Evolutionary conservation across 129 eudicot genomes (phyloP), one percentile per base, ranked within the genome.

Genomic region (Flaveria linearis): DNA sequence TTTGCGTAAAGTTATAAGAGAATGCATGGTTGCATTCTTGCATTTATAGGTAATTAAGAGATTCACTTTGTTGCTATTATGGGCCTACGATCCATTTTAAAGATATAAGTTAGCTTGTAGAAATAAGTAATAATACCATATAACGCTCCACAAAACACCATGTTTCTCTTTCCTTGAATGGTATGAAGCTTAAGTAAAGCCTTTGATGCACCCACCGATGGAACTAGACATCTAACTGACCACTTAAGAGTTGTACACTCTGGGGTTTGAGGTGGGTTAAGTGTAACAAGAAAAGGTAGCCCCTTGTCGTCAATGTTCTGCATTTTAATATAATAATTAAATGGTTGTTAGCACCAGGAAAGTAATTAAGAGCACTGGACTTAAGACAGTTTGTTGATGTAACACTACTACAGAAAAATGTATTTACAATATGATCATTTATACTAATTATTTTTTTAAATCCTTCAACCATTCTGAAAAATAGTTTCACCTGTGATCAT

Each of bases 131-230:
- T 26, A 13, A 0, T 65, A 92, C 98, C 96, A 77, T 86, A 94
- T 80, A 90, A 88, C 25, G 96, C 96, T 79, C 98, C 98, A 88
- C 90, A 90, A 56, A 89, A 92, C 98, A 96, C 88, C 15, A 90
- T 85, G 70, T 88, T 82, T 64, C 92, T 88, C 77, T 81, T 92
- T 82, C 98, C 98, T 85, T 92, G 97, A 78, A 92, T 89, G 57
- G 66, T 52, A 63, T 81, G 53, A 72, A 89, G 84, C 78, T 85
- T 83, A 58, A 82, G 73, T 65, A 89, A 84, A 64, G 96, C 97
- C 82, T 92, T 92, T 69, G 96, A 64, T 65, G 97, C 97, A 18
- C 96, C 87, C n/a, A 92, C 88, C 0, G 90, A 87, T 68, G 97
- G 96, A 36, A 89, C 71, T 42, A 86, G 91, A 62, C 85, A 96